A percentile compares a stretch with the other conserved stretches of the same genome.
Conservation (phyloP, 208 protist genomes). For the Porcisia hertigi region DNA sequence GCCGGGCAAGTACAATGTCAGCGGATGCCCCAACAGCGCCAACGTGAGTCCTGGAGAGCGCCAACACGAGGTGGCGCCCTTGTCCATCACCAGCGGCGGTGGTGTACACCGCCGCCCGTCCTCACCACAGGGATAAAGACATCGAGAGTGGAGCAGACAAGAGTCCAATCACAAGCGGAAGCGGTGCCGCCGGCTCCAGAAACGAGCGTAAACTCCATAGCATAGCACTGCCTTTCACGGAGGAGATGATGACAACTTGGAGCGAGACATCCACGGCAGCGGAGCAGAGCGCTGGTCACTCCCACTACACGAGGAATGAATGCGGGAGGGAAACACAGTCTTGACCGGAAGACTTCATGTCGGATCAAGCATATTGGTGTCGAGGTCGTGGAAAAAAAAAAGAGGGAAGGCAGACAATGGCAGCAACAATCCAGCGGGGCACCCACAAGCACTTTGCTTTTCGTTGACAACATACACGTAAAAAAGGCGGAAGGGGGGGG, state of each 20-base stretch:
- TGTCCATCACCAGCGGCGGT: neutral
- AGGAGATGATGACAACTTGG: neutral
- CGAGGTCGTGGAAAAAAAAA: neutral
- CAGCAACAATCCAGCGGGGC: neutral
- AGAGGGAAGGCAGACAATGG: neutral
- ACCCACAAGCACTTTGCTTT: neutral
- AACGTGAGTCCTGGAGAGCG: neutral
- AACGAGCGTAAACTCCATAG: neutral
- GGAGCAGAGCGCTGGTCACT: neutral
- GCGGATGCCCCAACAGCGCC: neutral
- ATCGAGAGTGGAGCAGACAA: neutral
- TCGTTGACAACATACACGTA: neutral
- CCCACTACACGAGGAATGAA: neutral
- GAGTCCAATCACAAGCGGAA: neutral
- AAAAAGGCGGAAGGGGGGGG: neutral
- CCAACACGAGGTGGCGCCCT: neutral
- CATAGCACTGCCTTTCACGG: neutral
- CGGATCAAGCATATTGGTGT: neutral
- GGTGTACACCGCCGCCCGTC: neutral
- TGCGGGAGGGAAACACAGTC: neutral
- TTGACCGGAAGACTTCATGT: neutral
- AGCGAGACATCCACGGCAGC: neutral
- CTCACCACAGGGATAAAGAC: neutral
- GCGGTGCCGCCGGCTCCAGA: neutral
- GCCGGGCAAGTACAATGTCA: constrained; percentile 7